Conservation (phyloP, 1,139 yeast genomes). For the Magnusiomyces magnusii region DNA sequence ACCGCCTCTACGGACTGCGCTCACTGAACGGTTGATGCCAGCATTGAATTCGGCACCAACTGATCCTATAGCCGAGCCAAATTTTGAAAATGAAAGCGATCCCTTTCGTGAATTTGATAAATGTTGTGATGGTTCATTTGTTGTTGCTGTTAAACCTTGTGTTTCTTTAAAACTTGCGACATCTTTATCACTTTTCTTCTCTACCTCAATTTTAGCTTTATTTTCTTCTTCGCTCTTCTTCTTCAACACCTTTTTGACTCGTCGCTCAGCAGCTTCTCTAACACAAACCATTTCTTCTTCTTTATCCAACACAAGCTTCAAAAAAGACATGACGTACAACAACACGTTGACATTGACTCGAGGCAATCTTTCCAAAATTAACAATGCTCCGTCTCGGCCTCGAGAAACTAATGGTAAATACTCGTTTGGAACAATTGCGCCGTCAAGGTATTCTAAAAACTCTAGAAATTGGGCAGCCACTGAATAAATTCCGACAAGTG, state of each 20-base stretch:
- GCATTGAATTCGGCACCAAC: not conserved
- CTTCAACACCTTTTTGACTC: not conserved
- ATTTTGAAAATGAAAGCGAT: not conserved
- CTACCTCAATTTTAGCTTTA: not conserved
- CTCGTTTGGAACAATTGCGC: slow-evolving; percentile 37
- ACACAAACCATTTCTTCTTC: slow-evolving; percentile 19
- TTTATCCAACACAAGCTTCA: slow-evolving; percentile 29
- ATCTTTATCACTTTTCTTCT: not conserved
- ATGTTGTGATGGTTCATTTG: not conserved
- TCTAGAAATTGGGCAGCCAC: slow-evolving; percentile 32
- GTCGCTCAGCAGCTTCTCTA: slow-evolving; percentile 9
- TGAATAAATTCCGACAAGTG: slow-evolving; percentile 27
- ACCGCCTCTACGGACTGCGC: not conserved
- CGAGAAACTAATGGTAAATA: slow-evolving; percentile 22
- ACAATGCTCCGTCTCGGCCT: slow-evolving; percentile 13
- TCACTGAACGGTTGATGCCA: not conserved
- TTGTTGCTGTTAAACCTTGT: not conserved
- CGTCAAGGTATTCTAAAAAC: slow-evolving; percentile 35
- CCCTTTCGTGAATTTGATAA: not conserved
- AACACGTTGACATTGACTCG: slow-evolving; percentile 37
- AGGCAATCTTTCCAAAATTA: slow-evolving; percentile 35
- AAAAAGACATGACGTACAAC: slow-evolving; percentile 35
- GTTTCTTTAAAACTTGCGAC: not conserved
- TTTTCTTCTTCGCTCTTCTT: not conserved
- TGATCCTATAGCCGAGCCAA: not conserved